Evolutionary conservation across 176 grass and related monocot species (phyloP).

Genomic region (Oryza longistaminata): DNA sequence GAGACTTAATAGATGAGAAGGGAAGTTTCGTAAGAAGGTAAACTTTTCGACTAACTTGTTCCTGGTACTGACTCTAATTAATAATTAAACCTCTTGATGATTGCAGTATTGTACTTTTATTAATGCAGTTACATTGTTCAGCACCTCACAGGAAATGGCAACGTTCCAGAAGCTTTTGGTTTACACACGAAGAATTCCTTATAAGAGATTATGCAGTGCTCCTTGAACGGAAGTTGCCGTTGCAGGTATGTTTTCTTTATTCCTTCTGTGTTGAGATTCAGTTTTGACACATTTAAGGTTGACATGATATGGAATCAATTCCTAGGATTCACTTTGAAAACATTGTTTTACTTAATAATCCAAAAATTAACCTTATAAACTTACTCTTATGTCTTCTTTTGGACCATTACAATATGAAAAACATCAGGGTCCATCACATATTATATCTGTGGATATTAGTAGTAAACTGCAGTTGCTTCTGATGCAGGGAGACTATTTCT

Average conservation of each 20-base stretch:
- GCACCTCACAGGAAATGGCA: constrained; percentile 73
- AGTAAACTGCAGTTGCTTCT: constrained; percentile 3
- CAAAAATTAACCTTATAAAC: not conserved
- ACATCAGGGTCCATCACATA: not conserved
- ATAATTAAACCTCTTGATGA: constrained; percentile 15
- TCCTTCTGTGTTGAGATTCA: not conserved
- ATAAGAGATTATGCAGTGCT: constrained; percentile 88
- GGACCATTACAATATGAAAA: not conserved
- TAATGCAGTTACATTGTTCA: constrained; percentile 71
- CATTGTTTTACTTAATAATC: not conserved
- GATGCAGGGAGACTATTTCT: constrained; percentile 78
- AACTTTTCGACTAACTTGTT: not conserved
- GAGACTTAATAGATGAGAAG: constrained; percentile 86
- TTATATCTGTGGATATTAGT: constrained; percentile 18
- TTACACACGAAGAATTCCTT: constrained; percentile 82
- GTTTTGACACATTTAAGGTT: not conserved
- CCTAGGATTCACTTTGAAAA: not conserved
- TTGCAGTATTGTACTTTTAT: not conserved
- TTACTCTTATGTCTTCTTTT: not conserved
- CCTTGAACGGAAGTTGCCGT: constrained; percentile 65
- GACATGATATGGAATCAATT: not conserved
- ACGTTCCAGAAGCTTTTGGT: constrained; percentile 75
- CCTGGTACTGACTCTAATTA: not conserved
- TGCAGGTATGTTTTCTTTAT: constrained; percentile 52
- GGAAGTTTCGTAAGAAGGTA: constrained; percentile 95